Conservation (phyloP, 2,329 filamentous ascomycete species). For the Ophiostoma triangulosporum region DNA sequence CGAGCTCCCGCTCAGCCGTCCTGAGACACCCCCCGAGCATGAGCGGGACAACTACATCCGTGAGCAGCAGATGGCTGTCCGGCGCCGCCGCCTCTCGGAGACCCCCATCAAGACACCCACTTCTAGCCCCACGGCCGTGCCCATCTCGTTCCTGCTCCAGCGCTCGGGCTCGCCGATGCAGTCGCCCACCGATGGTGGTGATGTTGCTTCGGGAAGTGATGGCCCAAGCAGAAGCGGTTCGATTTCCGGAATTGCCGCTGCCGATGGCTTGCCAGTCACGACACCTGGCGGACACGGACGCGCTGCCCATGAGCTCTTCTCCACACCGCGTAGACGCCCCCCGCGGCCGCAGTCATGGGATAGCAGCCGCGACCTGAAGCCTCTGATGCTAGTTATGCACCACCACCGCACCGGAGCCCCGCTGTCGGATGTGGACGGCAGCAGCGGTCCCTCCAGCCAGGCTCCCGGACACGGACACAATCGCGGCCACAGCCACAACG, state of each 20-base stretch:
- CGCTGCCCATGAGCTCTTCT: not conserved
- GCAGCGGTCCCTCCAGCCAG: conserved; percentile 12
- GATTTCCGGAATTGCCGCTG: not conserved
- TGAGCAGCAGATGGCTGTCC: conserved; percentile 22
- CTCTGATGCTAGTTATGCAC: conserved; percentile 55
- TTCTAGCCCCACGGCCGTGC: conserved; percentile 41
- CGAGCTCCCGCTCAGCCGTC: conserved; percentile 45
- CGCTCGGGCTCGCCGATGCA: conserved; percentile 27
- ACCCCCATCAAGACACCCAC: conserved; percentile 32
- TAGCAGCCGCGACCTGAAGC: conserved; percentile 57
- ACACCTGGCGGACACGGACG: not conserved
- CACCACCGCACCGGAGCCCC: conserved; percentile 33
- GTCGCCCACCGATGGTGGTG: not conserved
- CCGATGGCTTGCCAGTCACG: not conserved
- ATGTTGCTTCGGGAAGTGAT: not conserved
- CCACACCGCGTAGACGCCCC: conserved; percentile 24
- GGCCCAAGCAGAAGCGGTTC: not conserved
- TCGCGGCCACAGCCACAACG: not conserved
- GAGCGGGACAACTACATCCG: conserved; percentile 25
- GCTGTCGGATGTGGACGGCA: conserved; percentile 13
- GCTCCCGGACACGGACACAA: not conserved
- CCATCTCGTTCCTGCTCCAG: conserved; percentile 40
- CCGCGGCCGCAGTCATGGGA: conserved; percentile 48
- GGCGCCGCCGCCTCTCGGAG: conserved; percentile 34
- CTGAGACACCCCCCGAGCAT: conserved; percentile 38